phyloP scores from a whole-genome alignment of 2,329 filamentous ascomycete genomes.

The Fusarium mexicanum region DNA sequence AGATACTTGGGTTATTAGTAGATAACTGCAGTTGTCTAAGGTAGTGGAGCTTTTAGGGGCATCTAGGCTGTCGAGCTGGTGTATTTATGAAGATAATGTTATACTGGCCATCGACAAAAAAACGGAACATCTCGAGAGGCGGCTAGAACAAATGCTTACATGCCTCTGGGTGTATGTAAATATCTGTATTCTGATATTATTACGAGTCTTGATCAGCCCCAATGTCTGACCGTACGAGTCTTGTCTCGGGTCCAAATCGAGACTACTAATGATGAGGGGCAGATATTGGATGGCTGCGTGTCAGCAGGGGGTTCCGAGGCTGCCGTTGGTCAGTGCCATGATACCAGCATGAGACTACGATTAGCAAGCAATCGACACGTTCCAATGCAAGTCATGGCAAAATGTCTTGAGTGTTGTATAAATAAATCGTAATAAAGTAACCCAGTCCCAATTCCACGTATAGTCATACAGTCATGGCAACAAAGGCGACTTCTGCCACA shows the following conservation, averaged over 20 bases:
- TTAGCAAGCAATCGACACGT: neutral
- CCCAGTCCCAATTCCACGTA: constrained; percentile 8
- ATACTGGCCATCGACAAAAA: neutral
- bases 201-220: neutral
- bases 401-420: constrained; percentile 15
- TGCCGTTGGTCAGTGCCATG: constrained; percentile 22
- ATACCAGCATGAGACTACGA: constrained; percentile 26
- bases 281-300: constrained; percentile 12
- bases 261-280: constrained; percentile 9
- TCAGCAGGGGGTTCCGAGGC: constrained; percentile 24
- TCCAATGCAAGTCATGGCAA: neutral
- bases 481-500: neutral
- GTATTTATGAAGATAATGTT: neutral
- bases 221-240: neutral
- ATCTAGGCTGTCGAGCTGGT: neutral
- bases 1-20: neutral
- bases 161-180: neutral
- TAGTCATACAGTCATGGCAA: constrained; percentile 37
- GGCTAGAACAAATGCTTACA: neutral
- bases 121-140: neutral
- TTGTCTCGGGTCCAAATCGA: constrained; percentile 3
- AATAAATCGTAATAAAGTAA: constrained; percentile 19
- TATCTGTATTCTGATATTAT: neutral
- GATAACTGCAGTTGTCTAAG: constrained; percentile 6
- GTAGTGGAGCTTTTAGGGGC: constrained; percentile 18